A percentile compares a stretch with the other conserved stretches of the same genome.
These are phyloP conservation scores for Jasminum sambac DNA, from an alignment of 257 asterid species.

Conservation along the genomic window DNA sequence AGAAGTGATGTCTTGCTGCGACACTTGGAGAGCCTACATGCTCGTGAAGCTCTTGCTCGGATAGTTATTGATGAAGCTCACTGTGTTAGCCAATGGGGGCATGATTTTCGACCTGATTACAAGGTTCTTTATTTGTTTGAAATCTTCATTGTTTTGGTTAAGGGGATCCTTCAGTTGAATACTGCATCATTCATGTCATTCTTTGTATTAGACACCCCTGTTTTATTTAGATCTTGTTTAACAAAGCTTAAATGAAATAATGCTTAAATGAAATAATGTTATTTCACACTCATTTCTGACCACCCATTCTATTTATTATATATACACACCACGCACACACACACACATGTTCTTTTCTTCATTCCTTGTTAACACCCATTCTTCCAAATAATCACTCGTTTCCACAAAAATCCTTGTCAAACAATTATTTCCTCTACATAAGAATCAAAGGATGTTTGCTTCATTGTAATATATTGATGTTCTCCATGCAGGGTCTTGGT, in stretches of 20 bases:
- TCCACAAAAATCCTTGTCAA: no score
- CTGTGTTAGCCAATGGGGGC: conserved; percentile 99
- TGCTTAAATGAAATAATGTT: no score
- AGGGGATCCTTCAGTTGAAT: conserved; percentile 4
- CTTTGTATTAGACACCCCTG: neutral
- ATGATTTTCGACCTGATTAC: conserved; percentile 98
- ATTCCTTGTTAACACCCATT: no score
- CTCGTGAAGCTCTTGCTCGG: conserved; percentile 78
- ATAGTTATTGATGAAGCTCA: conserved; percentile 99
- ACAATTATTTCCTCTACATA: neutral
- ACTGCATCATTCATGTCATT: conserved; percentile 21
- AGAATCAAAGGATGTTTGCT: conserved; percentile 8
- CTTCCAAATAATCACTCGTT: no score
- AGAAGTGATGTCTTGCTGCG: conserved; percentile 91
- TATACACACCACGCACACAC: no score
- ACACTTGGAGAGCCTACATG: conserved; percentile 77
- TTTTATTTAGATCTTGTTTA: neutral
- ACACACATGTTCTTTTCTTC: no score
- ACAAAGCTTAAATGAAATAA: no score
- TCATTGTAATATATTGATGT: conserved; percentile 33
- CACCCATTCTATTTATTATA: no score
- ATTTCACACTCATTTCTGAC: no score
- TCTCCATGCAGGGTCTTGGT: conserved; percentile 77
- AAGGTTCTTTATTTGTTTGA: conserved; percentile 54
- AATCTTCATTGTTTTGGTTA: conserved; percentile 14